These are phyloP conservation scores for Arachis stenosperma DNA, from an alignment of 306 rosid genomes.

Conservation along the genomic window DNA sequence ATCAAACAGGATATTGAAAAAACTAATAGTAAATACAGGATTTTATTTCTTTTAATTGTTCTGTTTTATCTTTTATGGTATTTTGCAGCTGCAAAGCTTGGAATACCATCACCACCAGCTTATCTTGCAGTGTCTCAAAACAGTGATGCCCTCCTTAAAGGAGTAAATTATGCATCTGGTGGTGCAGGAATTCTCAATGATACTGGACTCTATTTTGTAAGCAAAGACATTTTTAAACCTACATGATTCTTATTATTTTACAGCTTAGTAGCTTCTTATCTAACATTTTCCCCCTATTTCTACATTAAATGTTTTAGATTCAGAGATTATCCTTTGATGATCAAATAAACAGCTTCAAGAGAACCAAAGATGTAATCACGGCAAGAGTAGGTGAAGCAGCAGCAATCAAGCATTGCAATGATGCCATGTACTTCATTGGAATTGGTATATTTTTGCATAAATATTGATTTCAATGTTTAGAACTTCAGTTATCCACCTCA, in stretches of 20 bases:
- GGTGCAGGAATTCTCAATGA: conserved; percentile 94
- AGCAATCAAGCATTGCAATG: conserved; percentile 59
- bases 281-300: neutral
- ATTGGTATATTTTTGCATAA: conserved; percentile 52
- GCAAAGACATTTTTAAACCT: conserved; percentile 18
- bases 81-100: conserved; percentile 73
- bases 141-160: conserved; percentile 62
- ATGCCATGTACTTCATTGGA: conserved; percentile 79
- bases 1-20: neutral
- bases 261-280: neutral
- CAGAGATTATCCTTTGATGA: conserved; percentile 81
- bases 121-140: conserved; percentile 66
- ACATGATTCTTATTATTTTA: neutral
- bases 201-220: conserved; percentile 86
- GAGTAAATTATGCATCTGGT: conserved; percentile 86
- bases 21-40: neutral
- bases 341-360: conserved; percentile 63
- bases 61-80: neutral
- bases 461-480: conserved; percentile 28
- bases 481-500: neutral
- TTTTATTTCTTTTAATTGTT: neutral
- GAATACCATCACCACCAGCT: conserved; percentile 75
- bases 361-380: conserved; percentile 52
- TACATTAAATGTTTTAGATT: conserved; percentile 46
- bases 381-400: conserved; percentile 56